Conservation (phyloP, 306 rosid genomes). For the Vigna nakashimae region DNA sequence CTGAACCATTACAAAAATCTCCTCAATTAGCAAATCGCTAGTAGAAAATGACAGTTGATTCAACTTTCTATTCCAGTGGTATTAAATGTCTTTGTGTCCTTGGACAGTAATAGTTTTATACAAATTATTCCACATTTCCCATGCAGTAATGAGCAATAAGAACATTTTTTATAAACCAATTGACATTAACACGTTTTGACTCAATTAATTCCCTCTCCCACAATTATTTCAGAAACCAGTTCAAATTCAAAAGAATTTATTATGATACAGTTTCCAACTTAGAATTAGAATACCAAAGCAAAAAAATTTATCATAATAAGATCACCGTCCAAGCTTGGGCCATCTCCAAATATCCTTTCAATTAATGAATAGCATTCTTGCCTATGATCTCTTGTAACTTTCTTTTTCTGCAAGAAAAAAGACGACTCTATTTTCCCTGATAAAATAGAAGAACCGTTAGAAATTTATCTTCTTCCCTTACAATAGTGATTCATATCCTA, state of each 20-base stretch:
- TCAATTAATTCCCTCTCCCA: constrained; percentile 1
- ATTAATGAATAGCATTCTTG: constrained; percentile 62
- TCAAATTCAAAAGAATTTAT: constrained; percentile 1
- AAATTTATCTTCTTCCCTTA: constrained; percentile 23
- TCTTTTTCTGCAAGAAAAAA: constrained; percentile 60
- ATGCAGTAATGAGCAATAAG: not conserved
- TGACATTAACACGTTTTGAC: constrained; percentile 1
- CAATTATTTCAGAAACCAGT: not conserved
- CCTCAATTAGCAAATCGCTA: constrained; percentile 11
- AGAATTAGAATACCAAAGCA: constrained; percentile 70
- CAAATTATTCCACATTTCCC: constrained; percentile 14
- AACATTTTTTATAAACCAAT: constrained; percentile 25
- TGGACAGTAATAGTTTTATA: not conserved
- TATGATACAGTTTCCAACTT: constrained; percentile 13
- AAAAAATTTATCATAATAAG: constrained; percentile 78
- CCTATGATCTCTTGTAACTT: constrained; percentile 62
- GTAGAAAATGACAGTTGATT: constrained; percentile 13
- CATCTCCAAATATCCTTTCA: constrained; percentile 70
- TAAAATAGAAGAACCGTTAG: constrained; percentile 44
- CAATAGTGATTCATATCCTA: not conserved
- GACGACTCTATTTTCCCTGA: constrained; percentile 55
- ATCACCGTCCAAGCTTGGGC: constrained; percentile 68
- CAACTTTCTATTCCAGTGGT: constrained; percentile 5
- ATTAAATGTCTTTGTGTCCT: constrained; percentile 19
- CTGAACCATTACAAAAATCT: constrained; percentile 58